Conservation (phyloP, 192 early-diverging fungal species). For the Phycomyces blakesleeanus region DNA sequence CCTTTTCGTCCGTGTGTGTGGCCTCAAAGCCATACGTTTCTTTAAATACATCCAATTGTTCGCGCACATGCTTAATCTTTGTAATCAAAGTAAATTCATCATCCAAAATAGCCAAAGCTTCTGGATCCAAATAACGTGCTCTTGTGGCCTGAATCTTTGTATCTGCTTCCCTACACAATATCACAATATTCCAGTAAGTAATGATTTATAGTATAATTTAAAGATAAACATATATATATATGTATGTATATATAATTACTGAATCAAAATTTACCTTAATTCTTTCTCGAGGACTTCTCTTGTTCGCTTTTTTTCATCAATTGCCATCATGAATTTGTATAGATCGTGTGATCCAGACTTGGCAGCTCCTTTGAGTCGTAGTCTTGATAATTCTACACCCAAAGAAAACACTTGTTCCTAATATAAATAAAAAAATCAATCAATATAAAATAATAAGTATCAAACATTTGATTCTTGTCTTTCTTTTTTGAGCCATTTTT, state of each 20-base stretch:
- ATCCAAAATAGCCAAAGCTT: background rate
- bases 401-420: constrained; percentile 5
- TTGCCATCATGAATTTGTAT: constrained; percentile 4
- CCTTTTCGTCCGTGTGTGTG: constrained; percentile 2
- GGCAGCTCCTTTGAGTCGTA: constrained; percentile 14
- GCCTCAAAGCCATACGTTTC: constrained; percentile 15
- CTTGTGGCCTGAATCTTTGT: constrained; percentile 2
- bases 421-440: too few relatives aligned
- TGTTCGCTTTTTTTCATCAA: background rate
- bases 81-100: background rate
- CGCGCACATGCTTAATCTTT: background rate
- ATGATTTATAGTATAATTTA: too few relatives aligned
- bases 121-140: background rate
- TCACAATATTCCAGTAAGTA: background rate
- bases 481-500: background rate
- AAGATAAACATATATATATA: too few relatives aligned
- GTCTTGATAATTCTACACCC: constrained; percentile 3
- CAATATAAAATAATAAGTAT: too few relatives aligned
- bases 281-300: background rate
- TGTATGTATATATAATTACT: too few relatives aligned
- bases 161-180: background rate
- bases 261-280: background rate
- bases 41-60: constrained; percentile 5
- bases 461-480: background rate
- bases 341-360: constrained; percentile 11